These are phyloP conservation scores for Fraxinus xanthoxyloides DNA, from an alignment of 305 asterid species.

Conservation along the genomic window DNA sequence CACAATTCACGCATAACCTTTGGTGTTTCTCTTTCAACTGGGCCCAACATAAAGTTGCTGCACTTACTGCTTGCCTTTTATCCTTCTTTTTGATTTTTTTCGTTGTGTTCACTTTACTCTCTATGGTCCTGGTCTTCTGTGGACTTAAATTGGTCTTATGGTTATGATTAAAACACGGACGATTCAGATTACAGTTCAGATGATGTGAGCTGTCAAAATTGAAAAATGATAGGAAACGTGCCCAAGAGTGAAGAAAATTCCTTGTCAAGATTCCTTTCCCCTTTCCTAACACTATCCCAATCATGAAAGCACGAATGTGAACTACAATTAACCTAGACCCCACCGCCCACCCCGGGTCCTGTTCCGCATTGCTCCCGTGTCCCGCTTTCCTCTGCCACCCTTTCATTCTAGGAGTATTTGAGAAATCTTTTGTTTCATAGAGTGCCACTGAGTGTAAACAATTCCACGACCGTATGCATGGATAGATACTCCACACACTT, in stretches of 20 bases:
- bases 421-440: neutral
- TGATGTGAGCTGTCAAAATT: neutral
- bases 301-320: neutral
- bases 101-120: neutral
- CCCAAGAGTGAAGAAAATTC: neutral
- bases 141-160: neutral
- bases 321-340: neutral
- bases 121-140: neutral
- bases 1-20: neutral
- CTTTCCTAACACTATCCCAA: neutral
- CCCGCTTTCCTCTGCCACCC: neutral
- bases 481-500: neutral
- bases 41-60: neutral
- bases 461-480: neutral
- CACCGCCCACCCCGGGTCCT: neutral
- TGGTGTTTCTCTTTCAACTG: neutral
- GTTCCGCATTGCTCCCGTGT: neutral
- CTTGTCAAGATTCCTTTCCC: neutral
- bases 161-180: neutral
- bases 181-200: neutral
- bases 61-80: neutral
- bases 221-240: neutral
- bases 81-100: neutral
- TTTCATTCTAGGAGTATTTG: neutral
- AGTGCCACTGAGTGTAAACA: neutral